These are phyloP conservation scores for Rhytidhysteron rufulum DNA, from an alignment of 2,329 filamentous ascomycete species.

Conservation along the genomic window DNA sequence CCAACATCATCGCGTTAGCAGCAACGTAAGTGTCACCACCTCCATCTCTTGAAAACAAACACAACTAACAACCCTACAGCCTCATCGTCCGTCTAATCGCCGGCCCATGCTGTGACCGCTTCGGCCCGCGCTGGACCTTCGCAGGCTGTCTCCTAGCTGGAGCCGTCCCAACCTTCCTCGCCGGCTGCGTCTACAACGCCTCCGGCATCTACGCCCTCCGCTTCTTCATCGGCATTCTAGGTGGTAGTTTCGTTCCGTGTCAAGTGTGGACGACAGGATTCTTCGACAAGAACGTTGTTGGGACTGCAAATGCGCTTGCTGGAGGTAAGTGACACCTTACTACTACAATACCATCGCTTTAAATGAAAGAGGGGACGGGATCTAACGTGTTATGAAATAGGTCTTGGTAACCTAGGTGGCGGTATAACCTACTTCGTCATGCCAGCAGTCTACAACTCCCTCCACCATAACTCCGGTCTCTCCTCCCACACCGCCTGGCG, in stretches of 20 bases:
- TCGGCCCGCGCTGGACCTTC: conserved; percentile 75
- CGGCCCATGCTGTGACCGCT: conserved; percentile 76
- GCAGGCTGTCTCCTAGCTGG: conserved; percentile 70
- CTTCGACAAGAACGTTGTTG: conserved; percentile 93
- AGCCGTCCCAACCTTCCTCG: conserved; percentile 76
- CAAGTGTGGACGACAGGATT: conserved; percentile 90
- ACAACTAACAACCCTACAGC: conserved; percentile 5
- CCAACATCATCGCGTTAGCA: conserved; percentile 74
- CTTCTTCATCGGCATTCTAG: conserved; percentile 77
- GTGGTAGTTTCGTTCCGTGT: conserved; percentile 74
- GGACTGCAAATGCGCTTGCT: conserved; percentile 78
- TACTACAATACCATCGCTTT: no score
- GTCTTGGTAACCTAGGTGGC: conserved; percentile 24
- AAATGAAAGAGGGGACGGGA: no score
- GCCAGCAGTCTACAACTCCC: conserved; percentile 78
- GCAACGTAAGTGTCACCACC: conserved; percentile 16
- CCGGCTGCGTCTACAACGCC: conserved; percentile 66
- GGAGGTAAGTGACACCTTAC: no score
- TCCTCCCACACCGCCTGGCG: conserved; percentile 69
- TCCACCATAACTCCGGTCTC: conserved; percentile 56
- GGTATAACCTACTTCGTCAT: conserved; percentile 63
- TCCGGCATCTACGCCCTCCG: conserved; percentile 64
- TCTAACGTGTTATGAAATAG: no score
- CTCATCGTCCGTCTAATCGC: conserved; percentile 71
- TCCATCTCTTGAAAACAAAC: neutral